Evolutionary conservation across 2,329 filamentous ascomycete species (phyloP).

Genomic region (Hypoxylon sp.): DNA sequence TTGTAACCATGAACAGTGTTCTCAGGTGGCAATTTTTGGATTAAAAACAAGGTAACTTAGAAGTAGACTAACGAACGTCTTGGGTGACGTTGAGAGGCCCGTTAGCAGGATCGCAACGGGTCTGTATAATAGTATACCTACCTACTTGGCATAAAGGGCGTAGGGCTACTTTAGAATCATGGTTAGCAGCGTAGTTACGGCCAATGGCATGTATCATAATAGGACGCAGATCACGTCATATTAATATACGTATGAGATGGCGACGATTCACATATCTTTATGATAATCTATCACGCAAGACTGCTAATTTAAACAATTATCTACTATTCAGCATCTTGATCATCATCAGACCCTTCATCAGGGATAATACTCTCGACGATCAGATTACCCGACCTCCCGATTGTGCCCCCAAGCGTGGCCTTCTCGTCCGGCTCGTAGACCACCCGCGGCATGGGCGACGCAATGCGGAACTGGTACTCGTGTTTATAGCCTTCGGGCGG

Average conservation of each 20-base stretch:
- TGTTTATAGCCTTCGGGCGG: slow-evolving; percentile 80
- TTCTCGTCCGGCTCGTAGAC: slow-evolving; percentile 80
- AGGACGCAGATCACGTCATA: background rate
- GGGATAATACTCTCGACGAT: slow-evolving; percentile 83
- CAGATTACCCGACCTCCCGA: slow-evolving; percentile 88
- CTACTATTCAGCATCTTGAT: slow-evolving; percentile 55
- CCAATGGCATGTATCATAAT: background rate
- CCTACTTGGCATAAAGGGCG: background rate
- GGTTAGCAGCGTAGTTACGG: background rate
- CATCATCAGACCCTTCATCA: slow-evolving; percentile 48
- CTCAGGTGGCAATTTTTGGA: background rate
- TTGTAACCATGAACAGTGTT: background rate
- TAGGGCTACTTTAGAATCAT: background rate
- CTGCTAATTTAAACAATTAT: slow-evolving; percentile 22
- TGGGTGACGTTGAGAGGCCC: background rate
- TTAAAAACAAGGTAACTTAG: background rate
- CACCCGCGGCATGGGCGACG: slow-evolving; percentile 85
- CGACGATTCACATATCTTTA: background rate
- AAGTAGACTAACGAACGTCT: background rate
- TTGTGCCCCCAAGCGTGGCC: slow-evolving; percentile 77
- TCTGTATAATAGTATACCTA: slow-evolving; percentile 3
- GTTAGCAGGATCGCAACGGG: background rate
- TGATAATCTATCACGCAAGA: slow-evolving; percentile 8
- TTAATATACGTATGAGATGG: background rate
- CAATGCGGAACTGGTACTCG: slow-evolving; percentile 86